Conservation (phyloP, 495 filamentous ascomycete species). For the Jackrogersella minutella region DNA sequence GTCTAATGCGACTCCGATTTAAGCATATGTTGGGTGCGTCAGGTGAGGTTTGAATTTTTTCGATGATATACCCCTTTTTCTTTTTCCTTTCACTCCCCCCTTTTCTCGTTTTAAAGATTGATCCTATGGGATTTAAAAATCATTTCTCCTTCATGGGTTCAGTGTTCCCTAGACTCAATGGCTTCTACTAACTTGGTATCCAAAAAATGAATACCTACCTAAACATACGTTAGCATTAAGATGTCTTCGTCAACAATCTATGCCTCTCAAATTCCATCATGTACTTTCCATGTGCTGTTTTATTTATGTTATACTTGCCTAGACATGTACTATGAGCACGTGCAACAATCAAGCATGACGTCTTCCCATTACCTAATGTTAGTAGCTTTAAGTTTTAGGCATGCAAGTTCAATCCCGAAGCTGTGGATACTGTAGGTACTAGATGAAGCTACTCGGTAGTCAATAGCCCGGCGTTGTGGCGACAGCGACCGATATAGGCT, state of each 20-base stretch:
- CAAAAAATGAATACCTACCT: no score
- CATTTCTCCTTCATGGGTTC: not conserved
- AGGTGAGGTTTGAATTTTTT: constrained; percentile 19
- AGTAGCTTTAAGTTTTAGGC: no score
- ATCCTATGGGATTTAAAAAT: not conserved
- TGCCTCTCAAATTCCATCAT: no score
- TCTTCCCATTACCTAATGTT: no score
- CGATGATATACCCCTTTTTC: constrained; percentile 18
- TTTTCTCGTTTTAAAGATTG: not conserved
- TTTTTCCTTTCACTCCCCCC: not conserved
- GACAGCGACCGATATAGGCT: constrained; percentile 20
- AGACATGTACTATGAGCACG: no score
- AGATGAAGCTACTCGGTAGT: constrained; percentile 24
- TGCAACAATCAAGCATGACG: no score
- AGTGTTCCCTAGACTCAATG: not conserved
- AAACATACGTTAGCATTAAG: not conserved
- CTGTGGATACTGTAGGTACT: constrained; percentile 8
- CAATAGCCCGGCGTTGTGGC: constrained; percentile 21
- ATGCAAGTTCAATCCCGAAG: not conserved
- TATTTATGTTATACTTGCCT: no score
- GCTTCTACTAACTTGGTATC: constrained; percentile 1
- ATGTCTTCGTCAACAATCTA: not conserved
- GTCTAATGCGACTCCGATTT: constrained; percentile 1
- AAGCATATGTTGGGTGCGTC: not conserved
- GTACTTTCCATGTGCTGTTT: no score